Conservation (phyloP, 257 asterid genomes). For the Cordia subcordata region DNA sequence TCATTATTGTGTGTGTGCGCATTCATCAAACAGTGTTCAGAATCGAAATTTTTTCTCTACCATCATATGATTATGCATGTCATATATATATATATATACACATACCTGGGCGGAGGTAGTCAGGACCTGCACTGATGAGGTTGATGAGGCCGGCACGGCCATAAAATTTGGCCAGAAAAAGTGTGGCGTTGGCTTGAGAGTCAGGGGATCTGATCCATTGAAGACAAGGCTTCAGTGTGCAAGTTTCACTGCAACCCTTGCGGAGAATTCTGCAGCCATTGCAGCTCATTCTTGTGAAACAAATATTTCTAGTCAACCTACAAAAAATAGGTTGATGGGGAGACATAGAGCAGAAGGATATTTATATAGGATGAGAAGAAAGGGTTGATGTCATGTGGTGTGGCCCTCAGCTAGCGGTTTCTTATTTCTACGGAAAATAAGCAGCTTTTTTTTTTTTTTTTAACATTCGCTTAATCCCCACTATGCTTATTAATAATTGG, state of each 20-base stretch:
- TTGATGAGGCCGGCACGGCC: conserved; percentile 89
- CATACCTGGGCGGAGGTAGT: conserved; percentile 61
- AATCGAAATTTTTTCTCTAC: too few species aligned
- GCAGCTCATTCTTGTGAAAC: conserved; percentile 61
- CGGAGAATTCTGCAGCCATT: conserved; percentile 84
- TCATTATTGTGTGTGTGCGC: too few species aligned
- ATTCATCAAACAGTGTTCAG: too few species aligned
- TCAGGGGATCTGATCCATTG: conserved; percentile 64
- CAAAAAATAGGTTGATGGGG: not conserved
- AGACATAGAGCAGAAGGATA: conserved; percentile 5
- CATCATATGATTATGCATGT: not conserved
- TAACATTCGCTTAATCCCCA: too few species aligned
- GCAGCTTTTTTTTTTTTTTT: too few species aligned
- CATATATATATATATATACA: not conserved
- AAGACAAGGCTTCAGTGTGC: conserved; percentile 58
- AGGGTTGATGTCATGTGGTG: conserved; percentile 10
- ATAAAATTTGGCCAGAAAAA: conserved; percentile 76
- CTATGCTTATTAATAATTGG: too few species aligned
- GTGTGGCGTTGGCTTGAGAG: conserved; percentile 76
- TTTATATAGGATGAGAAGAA: conserved; percentile 16
- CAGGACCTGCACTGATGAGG: conserved; percentile 59
- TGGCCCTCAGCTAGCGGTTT: not conserved
- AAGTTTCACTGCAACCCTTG: conserved; percentile 64
- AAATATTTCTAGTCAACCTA: not conserved
- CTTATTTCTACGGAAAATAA: too few species aligned